Percentiles rank a stretch among this genome's conserved stretches.
phyloP scores from a whole-genome alignment of 1,139 yeast genomes.

The Zygoascus hellenicus region DNA sequence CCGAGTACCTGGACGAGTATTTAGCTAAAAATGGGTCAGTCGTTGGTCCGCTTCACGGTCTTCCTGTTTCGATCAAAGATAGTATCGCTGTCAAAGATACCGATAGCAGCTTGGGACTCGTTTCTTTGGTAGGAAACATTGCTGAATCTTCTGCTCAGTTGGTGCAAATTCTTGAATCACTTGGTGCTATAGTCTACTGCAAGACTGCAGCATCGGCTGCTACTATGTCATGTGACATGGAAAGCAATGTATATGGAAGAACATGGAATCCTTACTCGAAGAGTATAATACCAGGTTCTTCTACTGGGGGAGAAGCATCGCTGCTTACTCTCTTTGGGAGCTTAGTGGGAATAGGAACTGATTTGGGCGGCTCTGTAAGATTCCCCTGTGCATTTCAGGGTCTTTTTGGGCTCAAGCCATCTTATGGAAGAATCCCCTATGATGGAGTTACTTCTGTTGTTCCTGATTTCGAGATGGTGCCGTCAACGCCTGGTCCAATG shows the following conservation, averaged over 20 bases:
- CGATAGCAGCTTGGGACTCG: constrained; percentile 39
- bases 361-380: constrained; percentile 60
- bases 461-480: constrained; percentile 7
- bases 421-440: constrained; percentile 40
- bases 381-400: constrained; percentile 54
- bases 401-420: constrained; percentile 50
- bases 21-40: constrained; percentile 24
- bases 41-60: constrained; percentile 42
- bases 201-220: constrained; percentile 58
- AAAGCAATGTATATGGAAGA: constrained; percentile 43
- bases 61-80: constrained; percentile 51
- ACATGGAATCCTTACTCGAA: constrained; percentile 46
- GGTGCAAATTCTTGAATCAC: constrained; percentile 38
- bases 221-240: constrained; percentile 49
- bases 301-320: constrained; percentile 61
- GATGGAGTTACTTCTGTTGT: constrained; percentile 1
- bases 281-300: constrained; percentile 48
- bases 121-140: constrained; percentile 30
- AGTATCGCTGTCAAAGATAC: constrained; percentile 42
- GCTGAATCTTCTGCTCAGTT: constrained; percentile 28
- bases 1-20: constrained; percentile 42
- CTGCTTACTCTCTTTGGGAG: constrained; percentile 46
- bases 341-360: constrained; percentile 53
- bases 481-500: constrained; percentile 18
- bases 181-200: constrained; percentile 52